Evolutionary conservation across 805 yeast species (phyloP).

Genomic region (Wickerhamiella spandovensis): DNA sequence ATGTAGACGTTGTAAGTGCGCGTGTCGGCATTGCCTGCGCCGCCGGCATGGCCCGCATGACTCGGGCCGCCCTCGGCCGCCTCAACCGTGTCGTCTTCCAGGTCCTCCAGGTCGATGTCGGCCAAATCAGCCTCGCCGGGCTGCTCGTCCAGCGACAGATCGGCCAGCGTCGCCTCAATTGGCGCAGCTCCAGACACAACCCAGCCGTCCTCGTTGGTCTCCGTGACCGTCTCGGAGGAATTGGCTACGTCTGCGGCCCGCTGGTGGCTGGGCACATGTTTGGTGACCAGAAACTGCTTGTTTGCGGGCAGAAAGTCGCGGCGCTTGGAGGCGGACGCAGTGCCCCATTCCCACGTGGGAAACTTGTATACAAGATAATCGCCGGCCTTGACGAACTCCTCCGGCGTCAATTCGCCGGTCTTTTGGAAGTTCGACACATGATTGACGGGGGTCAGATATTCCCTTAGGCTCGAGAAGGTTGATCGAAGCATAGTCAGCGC

Average conservation of each 20-base stretch:
- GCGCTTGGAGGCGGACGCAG: constrained; percentile 39
- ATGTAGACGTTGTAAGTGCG: constrained; percentile 73
- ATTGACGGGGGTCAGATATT: constrained; percentile 81
- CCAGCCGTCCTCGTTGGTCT: constrained; percentile 32
- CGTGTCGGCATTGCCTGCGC: constrained; percentile 4
- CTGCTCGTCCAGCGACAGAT: constrained; percentile 18
- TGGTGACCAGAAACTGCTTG: constrained; percentile 77
- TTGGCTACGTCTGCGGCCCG: constrained; percentile 43
- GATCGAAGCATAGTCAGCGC: not conserved
- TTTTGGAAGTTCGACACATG: constrained; percentile 72
- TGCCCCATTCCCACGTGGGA: constrained; percentile 92
- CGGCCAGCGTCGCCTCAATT: not conserved
- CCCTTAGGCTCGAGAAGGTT: constrained; percentile 38
- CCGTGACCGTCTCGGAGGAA: constrained; percentile 18
- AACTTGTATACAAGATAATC: constrained; percentile 82
- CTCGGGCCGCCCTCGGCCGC: constrained; percentile 21
- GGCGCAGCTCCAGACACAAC: constrained; percentile 8
- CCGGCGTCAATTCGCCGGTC: constrained; percentile 92
- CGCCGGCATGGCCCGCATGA: too few relatives aligned
- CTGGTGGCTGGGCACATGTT: constrained; percentile 74
- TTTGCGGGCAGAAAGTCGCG: constrained; percentile 70
- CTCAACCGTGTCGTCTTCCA: constrained; percentile 31
- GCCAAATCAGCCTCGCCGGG: constrained; percentile 16
- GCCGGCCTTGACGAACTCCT: constrained; percentile 88
- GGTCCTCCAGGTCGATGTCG: constrained; percentile 21